Conservation (phyloP, 441 rosid genomes). For the California macrophylla region DNA sequence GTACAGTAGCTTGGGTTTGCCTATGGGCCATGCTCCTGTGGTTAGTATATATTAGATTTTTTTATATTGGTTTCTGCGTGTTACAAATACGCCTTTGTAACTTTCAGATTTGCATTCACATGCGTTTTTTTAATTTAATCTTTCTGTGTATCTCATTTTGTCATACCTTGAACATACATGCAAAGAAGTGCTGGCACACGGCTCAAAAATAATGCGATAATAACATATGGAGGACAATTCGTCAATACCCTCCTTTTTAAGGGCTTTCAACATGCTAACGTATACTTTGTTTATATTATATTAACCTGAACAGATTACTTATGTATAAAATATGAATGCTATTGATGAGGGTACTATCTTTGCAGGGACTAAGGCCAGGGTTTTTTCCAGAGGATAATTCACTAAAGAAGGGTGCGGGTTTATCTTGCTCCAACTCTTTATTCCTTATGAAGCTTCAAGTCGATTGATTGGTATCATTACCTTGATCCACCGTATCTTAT, state of each 20-base stretch:
- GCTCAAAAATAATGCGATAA: background rate
- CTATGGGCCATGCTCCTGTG: slow-evolving; percentile 75
- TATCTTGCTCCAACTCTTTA: slow-evolving; percentile 12
- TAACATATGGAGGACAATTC: background rate
- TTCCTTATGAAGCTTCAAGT: background rate
- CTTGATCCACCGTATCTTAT: background rate
- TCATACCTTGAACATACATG: background rate
- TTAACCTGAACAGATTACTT: background rate
- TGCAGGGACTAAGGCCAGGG: slow-evolving; percentile 80
- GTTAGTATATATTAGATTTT: slow-evolving; percentile 33
- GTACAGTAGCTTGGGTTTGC: slow-evolving; percentile 58
- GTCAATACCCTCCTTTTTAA: background rate
- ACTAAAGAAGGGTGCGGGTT: slow-evolving; percentile 53
- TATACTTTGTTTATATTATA: background rate
- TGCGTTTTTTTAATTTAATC: background rate
- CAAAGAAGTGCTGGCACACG: background rate
- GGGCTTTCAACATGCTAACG: background rate
- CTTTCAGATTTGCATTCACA: background rate
- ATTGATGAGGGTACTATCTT: slow-evolving; percentile 14
- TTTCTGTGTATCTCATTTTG: background rate
- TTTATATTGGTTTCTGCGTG: background rate
- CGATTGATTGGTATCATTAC: background rate
- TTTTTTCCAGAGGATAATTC: slow-evolving; percentile 66
- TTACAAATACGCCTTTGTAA: background rate
- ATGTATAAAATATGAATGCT: background rate